Conservation (phyloP, 2,329 filamentous ascomycete species). For the Leptodontidium sp. region DNA sequence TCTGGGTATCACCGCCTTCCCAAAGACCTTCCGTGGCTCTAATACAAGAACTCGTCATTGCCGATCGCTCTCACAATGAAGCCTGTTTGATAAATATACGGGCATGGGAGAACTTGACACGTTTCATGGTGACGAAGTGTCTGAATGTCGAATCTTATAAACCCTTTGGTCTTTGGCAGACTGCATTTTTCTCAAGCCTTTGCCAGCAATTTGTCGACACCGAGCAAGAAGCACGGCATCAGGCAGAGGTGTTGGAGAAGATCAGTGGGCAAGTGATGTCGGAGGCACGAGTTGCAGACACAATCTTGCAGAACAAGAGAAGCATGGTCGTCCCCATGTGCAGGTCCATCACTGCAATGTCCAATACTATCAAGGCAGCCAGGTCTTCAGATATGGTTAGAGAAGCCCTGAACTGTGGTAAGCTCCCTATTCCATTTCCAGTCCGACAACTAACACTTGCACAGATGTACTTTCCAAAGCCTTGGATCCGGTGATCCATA, state of each 20-base stretch:
- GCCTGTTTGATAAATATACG: conserved; percentile 70
- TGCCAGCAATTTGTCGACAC: conserved; percentile 60
- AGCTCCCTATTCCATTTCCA: conserved; percentile 5
- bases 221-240: conserved; percentile 38
- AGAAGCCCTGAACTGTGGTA: conserved; percentile 39
- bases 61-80: conserved; percentile 69
- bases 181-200: conserved; percentile 63
- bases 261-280: conserved; percentile 18
- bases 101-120: conserved; percentile 68
- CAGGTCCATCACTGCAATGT: conserved; percentile 33
- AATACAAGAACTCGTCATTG: conserved; percentile 66
- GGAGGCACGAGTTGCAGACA: conserved; percentile 25
- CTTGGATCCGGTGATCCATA: conserved; percentile 18
- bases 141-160: conserved; percentile 53
- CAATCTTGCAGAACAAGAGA: conserved; percentile 25
- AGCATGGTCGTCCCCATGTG: conserved; percentile 32
- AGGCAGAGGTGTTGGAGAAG: conserved; percentile 31
- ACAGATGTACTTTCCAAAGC: conserved; percentile 21
- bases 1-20: conserved; percentile 67
- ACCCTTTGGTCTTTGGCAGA: conserved; percentile 64
- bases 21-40: conserved; percentile 61
- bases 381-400: conserved; percentile 34
- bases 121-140: conserved; percentile 61
- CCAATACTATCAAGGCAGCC: conserved; percentile 29
- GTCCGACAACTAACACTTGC: conserved; percentile 21